Base-by-base conservation (phyloP, 208 protist species). In the Naegleria fowleri region DNA sequence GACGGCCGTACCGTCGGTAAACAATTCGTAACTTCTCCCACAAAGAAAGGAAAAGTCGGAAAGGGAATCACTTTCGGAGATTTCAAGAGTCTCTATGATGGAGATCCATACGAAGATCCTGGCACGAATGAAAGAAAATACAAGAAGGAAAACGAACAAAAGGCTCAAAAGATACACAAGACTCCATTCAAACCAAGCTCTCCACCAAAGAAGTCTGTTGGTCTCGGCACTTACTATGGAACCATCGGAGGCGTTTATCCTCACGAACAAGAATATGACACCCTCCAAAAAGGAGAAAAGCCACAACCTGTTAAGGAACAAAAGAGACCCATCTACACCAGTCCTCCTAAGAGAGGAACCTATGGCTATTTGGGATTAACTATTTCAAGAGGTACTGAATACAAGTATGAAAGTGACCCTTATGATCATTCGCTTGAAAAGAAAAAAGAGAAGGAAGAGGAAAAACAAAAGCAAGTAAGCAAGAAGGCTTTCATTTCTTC, bases 81-180 rank as follows among this genome's bases (percentile, higher is more conserved):
- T 13, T 88, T 88, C 55, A 88, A 88, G 29, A 22, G 41, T 22
- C 85, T 88, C 11, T 88, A 58, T 88, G 85, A 88, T 38, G 43
- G 25, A 38, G 43, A 88, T 33, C 33, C 85, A 38, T 88, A 58
- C 22, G 11, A 38, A n/a, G 85, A 88, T 88, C 85, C 85, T 39
- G 85, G 85, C 0, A 58, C 43, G 6, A 29, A 88, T 58, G 85
- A 88, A 38, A 88, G 43, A 88, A 48, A 88, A 36, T 58, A 58
- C 22, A 15, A 13, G 11, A 51, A 88, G n/a, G 43, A 48, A 36
- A 33, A 58, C 6, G 33, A 88, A 29, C 9, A 22, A 16, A 58
- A 88, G 36, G n/a, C 55, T 15, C 22, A 39, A 25, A 6, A 29
- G n/a, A 36, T 33, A 36, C 67, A 79, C 29, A 79, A 79, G 29